Percentiles rank a stretch among this genome's conserved stretches.
These are phyloP conservation scores for Pseudozyma pruni DNA, from an alignment of 1,284 basidiomycete genomes.

Conservation along the genomic window DNA sequence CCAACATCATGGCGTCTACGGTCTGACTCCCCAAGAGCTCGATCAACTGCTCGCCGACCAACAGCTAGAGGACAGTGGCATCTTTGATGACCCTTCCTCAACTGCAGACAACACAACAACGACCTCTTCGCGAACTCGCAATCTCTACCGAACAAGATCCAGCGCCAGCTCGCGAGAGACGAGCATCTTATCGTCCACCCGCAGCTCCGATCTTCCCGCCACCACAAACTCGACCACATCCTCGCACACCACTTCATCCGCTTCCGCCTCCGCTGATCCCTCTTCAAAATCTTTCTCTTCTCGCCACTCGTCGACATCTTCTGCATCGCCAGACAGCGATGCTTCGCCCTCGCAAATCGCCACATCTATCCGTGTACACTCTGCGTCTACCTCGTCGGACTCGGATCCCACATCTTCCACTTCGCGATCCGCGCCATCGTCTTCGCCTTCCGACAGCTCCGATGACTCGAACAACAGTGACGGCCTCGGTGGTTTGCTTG, in stretches of 20 bases:
- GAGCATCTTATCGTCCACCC: not conserved
- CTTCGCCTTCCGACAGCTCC: too few relatives aligned
- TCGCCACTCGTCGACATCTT: not conserved
- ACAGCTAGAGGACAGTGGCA: slow-evolving; percentile 5
- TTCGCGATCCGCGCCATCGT: not conserved
- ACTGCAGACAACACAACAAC: slow-evolving; percentile 14
- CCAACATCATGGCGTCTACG: slow-evolving; percentile 1
- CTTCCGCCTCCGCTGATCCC: not conserved
- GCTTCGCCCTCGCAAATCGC: not conserved
- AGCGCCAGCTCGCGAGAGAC: slow-evolving; percentile 6
- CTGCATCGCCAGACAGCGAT: not conserved
- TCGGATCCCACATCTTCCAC: not conserved
- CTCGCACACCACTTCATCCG: slow-evolving; percentile 7
- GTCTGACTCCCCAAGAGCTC: slow-evolving; percentile 24
- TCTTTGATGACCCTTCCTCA: slow-evolving; percentile 6
- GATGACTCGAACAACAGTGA: not conserved
- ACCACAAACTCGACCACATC: slow-evolving; percentile 10
- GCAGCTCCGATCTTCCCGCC: slow-evolving; percentile 6
- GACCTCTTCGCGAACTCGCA: slow-evolving; percentile 7
- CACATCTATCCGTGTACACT: not conserved
- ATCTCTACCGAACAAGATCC: slow-evolving; percentile 6
- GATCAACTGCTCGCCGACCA: slow-evolving; percentile 18
- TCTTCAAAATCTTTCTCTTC: not conserved
- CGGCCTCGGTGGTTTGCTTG: slow-evolving; percentile 7
- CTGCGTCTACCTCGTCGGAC: slow-evolving; percentile 3